Conservation (phyloP, 1,139 yeast genomes). For the Keqinozyma sinolaborantium region DNA sequence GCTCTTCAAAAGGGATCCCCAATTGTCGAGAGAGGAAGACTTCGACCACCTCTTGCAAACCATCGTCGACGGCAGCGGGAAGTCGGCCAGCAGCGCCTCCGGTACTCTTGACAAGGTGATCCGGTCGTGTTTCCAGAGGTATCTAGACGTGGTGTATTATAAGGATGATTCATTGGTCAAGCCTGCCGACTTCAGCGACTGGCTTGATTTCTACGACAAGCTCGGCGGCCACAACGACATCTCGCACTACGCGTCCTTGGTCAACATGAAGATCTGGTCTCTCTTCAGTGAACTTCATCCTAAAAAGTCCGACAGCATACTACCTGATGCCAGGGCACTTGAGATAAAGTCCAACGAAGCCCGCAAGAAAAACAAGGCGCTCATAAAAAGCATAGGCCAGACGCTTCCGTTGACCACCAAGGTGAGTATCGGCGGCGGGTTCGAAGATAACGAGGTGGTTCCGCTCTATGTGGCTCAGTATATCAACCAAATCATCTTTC, state of each 20-base stretch:
- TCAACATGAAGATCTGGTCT: constrained; percentile 62
- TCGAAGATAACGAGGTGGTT: constrained; percentile 22
- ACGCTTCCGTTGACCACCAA: constrained; percentile 25
- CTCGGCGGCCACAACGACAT: constrained; percentile 42
- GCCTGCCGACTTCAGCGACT: constrained; percentile 67
- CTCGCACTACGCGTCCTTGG: constrained; percentile 51
- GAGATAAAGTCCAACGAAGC: constrained; percentile 42
- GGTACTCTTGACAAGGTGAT: constrained; percentile 60
- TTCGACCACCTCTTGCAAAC: constrained; percentile 36
- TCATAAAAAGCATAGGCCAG: constrained; percentile 20
- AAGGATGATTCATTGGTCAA: constrained; percentile 64
- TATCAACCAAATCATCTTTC: constrained; percentile 33
- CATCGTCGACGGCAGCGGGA: constrained; percentile 34
- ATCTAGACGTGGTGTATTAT: constrained; percentile 46
- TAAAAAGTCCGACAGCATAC: constrained; percentile 19
- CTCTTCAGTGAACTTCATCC: constrained; percentile 61
- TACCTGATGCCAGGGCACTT: constrained; percentile 35
- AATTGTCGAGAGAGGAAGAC: constrained; percentile 43
- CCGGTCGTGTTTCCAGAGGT: constrained; percentile 69
- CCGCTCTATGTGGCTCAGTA: constrained; percentile 41
- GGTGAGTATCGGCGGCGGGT: constrained; percentile 26
- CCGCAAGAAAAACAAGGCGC: constrained; percentile 25
- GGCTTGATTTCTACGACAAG: constrained; percentile 70
- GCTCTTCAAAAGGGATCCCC: constrained; percentile 51
- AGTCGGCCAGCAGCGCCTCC: constrained; percentile 41